phyloP scores from a whole-genome alignment of 257 asterid genomes.

The Galeopsis tetrahit region DNA sequence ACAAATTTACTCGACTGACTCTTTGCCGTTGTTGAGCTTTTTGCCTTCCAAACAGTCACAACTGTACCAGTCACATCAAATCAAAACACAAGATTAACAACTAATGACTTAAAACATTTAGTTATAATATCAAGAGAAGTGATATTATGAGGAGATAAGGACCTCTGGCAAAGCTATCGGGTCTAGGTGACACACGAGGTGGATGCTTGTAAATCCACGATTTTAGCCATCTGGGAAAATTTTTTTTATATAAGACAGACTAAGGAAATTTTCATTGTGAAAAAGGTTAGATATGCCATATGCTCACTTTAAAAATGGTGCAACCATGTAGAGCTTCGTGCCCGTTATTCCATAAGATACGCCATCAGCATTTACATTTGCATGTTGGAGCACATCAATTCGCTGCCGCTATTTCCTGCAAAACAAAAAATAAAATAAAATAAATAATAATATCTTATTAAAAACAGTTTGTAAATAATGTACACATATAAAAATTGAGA shows the following conservation, averaged over 20 bases:
- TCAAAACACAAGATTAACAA: not conserved
- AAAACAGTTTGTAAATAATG: not conserved
- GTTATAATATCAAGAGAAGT: not conserved
- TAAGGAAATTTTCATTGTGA: not conserved
- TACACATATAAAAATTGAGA: constrained; percentile 14
- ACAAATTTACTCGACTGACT: constrained; percentile 53
- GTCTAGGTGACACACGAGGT: constrained; percentile 60
- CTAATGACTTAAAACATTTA: too few relatives aligned
- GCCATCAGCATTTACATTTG: constrained; percentile 55
- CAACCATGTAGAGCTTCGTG: constrained; percentile 89
- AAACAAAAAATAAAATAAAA: constrained; percentile 22
- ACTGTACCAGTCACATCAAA: constrained; percentile 49
- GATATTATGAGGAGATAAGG: constrained; percentile 24
- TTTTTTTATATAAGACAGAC: not conserved
- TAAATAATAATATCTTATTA: constrained; percentile 5
- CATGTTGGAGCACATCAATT: constrained; percentile 73
- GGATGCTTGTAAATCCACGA: constrained; percentile 77
- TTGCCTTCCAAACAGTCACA: constrained; percentile 73
- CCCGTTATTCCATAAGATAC: constrained; percentile 79
- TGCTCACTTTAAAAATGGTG: constrained; percentile 80
- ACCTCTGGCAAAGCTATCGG: constrained; percentile 70
- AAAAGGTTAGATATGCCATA: constrained; percentile 16
- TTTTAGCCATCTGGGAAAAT: constrained; percentile 60
- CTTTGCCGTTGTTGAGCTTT: constrained; percentile 51
- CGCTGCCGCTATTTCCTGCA: constrained; percentile 95